Base-by-base conservation (phyloP, 129 eudicot species). In the Artemisia tridentata region DNA sequence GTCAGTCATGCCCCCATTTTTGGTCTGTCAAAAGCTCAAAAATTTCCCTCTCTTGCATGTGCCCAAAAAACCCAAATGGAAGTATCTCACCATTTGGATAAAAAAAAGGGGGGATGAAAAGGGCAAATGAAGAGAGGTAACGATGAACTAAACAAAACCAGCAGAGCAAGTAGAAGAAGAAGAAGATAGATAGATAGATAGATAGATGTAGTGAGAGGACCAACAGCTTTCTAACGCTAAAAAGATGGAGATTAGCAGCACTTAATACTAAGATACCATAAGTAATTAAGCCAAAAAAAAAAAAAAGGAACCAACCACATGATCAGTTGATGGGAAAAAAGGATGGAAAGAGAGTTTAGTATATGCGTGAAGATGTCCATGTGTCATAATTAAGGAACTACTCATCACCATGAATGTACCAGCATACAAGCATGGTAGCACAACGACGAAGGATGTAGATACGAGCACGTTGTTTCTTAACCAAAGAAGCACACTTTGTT, bases 381-480 rank as follows among this genome's bases (percentile, higher is more conserved):
- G 8, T 66, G 20, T 7, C 67, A 29, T 38, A 62, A n/a, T 16
- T 8, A 67, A 25, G 20, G 48, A 7, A 34, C 17, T 51, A 83
- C 38, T 88, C 93, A 14, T 91, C 96, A 49, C 86, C 92, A 15
- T 91, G 90, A 81, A 91, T 86, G 82, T 91, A 91, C 88, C 85
- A 91, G 34, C 97, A 91, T 21, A 88, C 84, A 72, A 91, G 88
- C 90, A 86, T 91, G 78, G 97, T 88, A 72, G 97, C 96, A 78
- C 97, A 91, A 48, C 97, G 92, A 29, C 91, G 88, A 46, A 88
- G 86, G 71, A 91, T 91, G 83, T 91, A 91, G 45, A 88, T 80
- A 1, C 96, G 82, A 50, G 92, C 97, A 4, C 96, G 83, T 62
- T 91, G 97, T 75, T 91, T 86, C 75, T 86, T 91, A 13, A 91